phyloP scores from a whole-genome alignment of 495 filamentous ascomycete species.

The Neurospora intermedia region DNA sequence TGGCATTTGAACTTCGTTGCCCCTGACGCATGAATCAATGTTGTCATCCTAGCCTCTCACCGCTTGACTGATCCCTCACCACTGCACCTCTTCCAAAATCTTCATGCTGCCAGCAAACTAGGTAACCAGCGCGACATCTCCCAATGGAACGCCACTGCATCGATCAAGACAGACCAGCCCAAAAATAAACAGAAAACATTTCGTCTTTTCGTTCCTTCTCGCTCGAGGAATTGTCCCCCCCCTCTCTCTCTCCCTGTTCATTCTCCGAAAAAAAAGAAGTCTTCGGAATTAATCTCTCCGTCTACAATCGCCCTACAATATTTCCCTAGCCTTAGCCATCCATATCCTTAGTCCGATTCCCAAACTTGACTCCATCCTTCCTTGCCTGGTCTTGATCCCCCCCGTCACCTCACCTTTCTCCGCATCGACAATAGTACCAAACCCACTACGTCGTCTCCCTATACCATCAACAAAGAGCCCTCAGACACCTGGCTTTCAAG shows the following conservation, averaged over 20 bases:
- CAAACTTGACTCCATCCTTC: background rate
- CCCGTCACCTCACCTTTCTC: too few relatives aligned
- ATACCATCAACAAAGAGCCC: too few relatives aligned
- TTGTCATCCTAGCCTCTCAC: background rate
- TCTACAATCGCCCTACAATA: background rate
- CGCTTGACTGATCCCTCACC: background rate
- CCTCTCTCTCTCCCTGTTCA: background rate
- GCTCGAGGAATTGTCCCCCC: too few relatives aligned
- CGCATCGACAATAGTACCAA: too few relatives aligned
- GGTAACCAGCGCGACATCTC: background rate
- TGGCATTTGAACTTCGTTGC: background rate
- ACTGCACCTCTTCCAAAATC: background rate
- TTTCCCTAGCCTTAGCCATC: background rate
- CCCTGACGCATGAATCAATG: background rate
- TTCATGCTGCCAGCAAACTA: background rate
- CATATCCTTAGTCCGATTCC: background rate
- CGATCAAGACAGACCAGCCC: background rate
- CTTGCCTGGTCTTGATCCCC: too few relatives aligned
- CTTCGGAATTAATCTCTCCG: background rate
- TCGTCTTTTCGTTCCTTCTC: too few relatives aligned
- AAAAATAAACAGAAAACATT: background rate
- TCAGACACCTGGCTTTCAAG: background rate
- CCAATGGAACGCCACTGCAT: background rate
- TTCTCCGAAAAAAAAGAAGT: background rate
- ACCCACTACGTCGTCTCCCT: too few relatives aligned